Percentiles rank a stretch among this genome's conserved stretches.
Evolutionary conservation across 352 stramenopile species (phyloP).

Genomic region (Pythium phragmiticola): DNA sequence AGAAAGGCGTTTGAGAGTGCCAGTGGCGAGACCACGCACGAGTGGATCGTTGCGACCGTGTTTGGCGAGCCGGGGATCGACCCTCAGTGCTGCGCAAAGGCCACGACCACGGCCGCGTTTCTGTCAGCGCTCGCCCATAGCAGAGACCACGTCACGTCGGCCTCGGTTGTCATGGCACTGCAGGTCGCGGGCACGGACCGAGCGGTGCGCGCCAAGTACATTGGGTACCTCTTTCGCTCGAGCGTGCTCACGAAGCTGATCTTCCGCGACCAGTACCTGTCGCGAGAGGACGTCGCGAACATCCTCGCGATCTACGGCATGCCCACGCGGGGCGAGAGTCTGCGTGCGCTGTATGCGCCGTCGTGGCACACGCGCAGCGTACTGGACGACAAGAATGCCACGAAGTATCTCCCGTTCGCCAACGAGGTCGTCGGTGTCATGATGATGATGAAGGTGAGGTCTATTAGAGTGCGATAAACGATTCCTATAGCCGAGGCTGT

Average conservation of each 20-base stretch:
- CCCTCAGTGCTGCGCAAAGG: not conserved
- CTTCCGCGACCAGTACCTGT: not conserved
- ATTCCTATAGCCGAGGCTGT: too few species aligned
- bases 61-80: not conserved
- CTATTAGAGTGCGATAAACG: too few species aligned
- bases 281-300: not conserved
- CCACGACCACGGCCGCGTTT: not conserved
- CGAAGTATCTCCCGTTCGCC: not conserved
- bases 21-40: not conserved
- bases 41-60: constrained; percentile 1
- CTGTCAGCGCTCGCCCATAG: constrained; percentile 4
- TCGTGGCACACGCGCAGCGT: constrained; percentile 2
- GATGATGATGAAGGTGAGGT: too few species aligned
- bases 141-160: not conserved
- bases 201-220: constrained; percentile 5
- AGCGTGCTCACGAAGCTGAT: not conserved
- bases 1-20: not conserved
- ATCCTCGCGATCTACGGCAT: constrained; percentile 1
- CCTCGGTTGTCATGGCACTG: not conserved
- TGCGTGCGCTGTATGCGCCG: not conserved
- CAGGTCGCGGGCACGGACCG: not conserved
- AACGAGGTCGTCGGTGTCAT: constrained; percentile 3
- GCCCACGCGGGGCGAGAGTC: not conserved
- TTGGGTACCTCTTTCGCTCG: constrained; percentile 4
- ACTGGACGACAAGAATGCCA: constrained; percentile 2